These are phyloP conservation scores for Neoscytalidium dimidiatum DNA, from an alignment of 2,329 filamentous ascomycete genomes.

Conservation along the genomic window DNA sequence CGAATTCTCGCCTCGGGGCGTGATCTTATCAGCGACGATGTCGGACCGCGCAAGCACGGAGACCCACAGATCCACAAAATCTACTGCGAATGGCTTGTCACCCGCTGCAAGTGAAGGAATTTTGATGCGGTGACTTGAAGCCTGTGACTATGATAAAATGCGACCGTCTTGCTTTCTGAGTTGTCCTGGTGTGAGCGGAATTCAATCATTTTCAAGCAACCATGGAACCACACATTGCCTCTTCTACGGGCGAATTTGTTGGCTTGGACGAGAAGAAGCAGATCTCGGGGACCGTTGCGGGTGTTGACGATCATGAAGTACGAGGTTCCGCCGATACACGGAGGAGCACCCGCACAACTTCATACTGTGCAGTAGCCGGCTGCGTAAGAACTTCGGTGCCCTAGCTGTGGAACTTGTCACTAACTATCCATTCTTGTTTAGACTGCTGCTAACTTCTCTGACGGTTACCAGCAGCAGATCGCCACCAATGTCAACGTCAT, in stretches of 20 bases:
- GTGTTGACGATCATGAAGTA: background rate
- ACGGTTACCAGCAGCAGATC: constrained; percentile 8
- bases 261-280: background rate
- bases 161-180: too few species aligned
- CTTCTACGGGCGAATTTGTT: background rate
- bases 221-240: background rate
- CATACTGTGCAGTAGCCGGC: background rate
- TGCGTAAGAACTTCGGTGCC: background rate
- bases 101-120: background rate
- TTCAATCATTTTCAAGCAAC: background rate
- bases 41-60: constrained; percentile 2
- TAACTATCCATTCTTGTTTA: background rate
- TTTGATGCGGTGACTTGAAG: background rate
- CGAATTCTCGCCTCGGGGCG: background rate
- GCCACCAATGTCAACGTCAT: background rate
- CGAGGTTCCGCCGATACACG: background rate
- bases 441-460: constrained; percentile 9
- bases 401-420: background rate
- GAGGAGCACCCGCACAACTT: background rate
- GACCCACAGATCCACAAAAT: constrained; percentile 7
- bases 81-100: background rate
- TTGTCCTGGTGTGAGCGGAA: too few species aligned
- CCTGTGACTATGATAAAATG: background rate
- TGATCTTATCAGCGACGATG: constrained; percentile 1
- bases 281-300: background rate